A percentile compares a stretch with the other conserved stretches of the same genome.
Conservation (phyloP, 495 filamentous ascomycete species). For the Trichocladium antarcticum region DNA sequence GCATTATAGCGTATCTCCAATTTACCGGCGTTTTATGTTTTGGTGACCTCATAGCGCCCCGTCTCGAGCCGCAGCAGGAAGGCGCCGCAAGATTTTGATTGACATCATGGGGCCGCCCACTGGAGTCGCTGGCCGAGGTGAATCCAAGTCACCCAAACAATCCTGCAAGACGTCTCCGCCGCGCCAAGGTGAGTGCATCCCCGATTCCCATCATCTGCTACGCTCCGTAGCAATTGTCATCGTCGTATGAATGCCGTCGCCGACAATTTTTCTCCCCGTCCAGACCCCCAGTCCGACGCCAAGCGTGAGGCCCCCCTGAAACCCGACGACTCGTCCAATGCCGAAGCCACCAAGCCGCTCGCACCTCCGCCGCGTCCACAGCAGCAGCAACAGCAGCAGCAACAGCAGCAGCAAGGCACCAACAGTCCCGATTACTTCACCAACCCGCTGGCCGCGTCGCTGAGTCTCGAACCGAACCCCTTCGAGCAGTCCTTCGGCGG, state of each 20-base stretch:
- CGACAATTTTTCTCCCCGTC: conserved; percentile 11
- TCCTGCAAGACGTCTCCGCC: conserved; percentile 23
- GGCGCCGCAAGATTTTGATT: conserved; percentile 27
- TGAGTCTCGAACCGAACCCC: conserved; percentile 80
- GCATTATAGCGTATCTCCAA: conserved; percentile 19
- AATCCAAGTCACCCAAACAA: conserved; percentile 31
- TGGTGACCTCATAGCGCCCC: conserved; percentile 12
- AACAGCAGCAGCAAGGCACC: conserved; percentile 27
- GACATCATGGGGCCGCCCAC: conserved; percentile 34
- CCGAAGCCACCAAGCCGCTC: conserved; percentile 46
- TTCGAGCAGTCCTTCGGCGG: conserved; percentile 86
- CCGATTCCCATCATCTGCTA: not conserved
- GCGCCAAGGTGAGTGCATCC: conserved; percentile 25
- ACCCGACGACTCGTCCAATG: conserved; percentile 24
- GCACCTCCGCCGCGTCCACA: conserved; percentile 72
- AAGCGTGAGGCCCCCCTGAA: conserved; percentile 30
- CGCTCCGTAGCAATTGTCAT: conserved; percentile 1
- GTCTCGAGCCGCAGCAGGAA: conserved; percentile 15
- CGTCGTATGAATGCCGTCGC: conserved; percentile 12
- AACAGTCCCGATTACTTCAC: conserved; percentile 74
- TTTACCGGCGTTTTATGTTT: conserved; percentile 19
- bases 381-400: conserved; percentile 17
- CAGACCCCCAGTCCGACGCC: conserved; percentile 25
- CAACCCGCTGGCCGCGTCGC: conserved; percentile 44
- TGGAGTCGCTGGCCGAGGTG: conserved; percentile 25